phyloP scores from a whole-genome alignment of 495 filamentous ascomycete species.

The Podospora pseudoanserina region DNA sequence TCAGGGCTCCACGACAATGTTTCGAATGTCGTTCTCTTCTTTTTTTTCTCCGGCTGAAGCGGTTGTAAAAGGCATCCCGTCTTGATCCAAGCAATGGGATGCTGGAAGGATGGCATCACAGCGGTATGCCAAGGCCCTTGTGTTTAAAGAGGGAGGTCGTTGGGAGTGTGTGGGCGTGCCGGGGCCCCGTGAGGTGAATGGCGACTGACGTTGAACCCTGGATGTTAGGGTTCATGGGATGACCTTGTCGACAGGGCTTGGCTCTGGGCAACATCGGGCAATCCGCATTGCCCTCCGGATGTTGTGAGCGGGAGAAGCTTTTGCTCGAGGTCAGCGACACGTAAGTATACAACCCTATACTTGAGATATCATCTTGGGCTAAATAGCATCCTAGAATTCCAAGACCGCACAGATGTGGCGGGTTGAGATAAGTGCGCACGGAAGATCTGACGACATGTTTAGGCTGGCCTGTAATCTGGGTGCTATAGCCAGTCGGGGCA shows the following conservation, averaged over 20 bases:
- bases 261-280: slow-evolving; percentile 4
- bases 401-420: slow-evolving; percentile 7
- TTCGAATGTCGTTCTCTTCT: background rate
- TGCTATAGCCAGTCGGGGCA: slow-evolving; percentile 2
- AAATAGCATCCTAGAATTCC: background rate
- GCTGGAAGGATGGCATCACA: background rate
- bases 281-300: background rate
- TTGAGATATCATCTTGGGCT: background rate
- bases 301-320: background rate
- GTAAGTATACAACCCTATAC: background rate
- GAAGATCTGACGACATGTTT: background rate
- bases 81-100: background rate
- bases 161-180: background rate
- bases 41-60: background rate
- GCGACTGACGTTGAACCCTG: background rate
- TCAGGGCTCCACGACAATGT: background rate
- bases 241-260: background rate
- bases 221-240: background rate
- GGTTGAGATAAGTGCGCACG: slow-evolving; percentile 11
- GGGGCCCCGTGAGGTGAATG: background rate
- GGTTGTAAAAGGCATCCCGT: background rate
- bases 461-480: background rate
- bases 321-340: background rate
- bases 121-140: background rate
- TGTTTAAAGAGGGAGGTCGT: slow-evolving; percentile 5